Conservation (phyloP, 495 filamentous ascomycete genomes). For the Xylaria curta region DNA sequence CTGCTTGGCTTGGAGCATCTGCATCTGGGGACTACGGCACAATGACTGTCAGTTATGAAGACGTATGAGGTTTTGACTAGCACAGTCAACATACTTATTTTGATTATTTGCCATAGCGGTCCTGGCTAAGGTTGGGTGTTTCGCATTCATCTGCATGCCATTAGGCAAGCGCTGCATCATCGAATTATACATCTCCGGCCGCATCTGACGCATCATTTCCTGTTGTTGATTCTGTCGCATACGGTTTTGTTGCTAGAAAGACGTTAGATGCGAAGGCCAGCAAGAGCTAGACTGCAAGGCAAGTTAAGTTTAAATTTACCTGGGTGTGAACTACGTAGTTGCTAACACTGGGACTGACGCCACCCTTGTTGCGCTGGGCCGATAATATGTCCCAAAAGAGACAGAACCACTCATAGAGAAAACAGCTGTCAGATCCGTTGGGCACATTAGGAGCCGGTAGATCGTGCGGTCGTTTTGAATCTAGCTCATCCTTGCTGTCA, state of each 20-base stretch:
- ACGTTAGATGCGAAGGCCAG: constrained; percentile 30
- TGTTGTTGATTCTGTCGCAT: constrained; percentile 71
- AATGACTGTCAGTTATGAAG: constrained; percentile 34
- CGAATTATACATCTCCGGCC: constrained; percentile 56
- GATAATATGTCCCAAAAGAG: constrained; percentile 95
- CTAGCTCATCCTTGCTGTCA: constrained; percentile 77
- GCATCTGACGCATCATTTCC: constrained; percentile 70
- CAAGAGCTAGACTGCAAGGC: background rate
- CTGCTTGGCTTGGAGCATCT: constrained; percentile 66
- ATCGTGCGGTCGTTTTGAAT: constrained; percentile 75
- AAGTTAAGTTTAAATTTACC: constrained; percentile 56
- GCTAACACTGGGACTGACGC: constrained; percentile 57
- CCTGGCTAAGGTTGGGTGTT: constrained; percentile 65
- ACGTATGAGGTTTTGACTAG: background rate
- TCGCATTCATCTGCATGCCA: constrained; percentile 52
- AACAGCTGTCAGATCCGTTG: constrained; percentile 69
- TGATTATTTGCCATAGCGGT: constrained; percentile 81
- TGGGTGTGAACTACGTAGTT: constrained; percentile 82
- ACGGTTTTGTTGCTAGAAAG: constrained; percentile 65
- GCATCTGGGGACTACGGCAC: constrained; percentile 67
- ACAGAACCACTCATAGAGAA: constrained; percentile 93
- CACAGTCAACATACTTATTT: constrained; percentile 62
- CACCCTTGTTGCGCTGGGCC: constrained; percentile 71
- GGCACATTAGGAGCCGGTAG: constrained; percentile 76
- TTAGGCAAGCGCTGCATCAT: constrained; percentile 66